These are phyloP conservation scores for Microstegium vimineum DNA, from an alignment of 176 grass and related monocot genomes.

Conservation along the genomic window DNA sequence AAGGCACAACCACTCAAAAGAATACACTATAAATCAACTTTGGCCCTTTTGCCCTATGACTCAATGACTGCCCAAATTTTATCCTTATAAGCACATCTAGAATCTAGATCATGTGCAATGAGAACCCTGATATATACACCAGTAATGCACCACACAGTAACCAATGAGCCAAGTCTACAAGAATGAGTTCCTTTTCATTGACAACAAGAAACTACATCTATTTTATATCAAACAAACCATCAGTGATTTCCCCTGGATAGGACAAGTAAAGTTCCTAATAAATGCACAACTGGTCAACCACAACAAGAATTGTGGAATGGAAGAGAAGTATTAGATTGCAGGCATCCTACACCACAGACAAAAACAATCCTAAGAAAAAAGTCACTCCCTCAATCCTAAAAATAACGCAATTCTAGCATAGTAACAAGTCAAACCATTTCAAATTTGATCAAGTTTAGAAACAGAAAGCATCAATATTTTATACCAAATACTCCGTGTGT, in stretches of 20 bases:
- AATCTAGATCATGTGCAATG: neutral
- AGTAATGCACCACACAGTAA: neutral
- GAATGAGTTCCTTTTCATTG: neutral
- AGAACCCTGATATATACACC: slow-evolving; percentile 1
- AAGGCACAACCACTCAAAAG: neutral
- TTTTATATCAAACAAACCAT: slow-evolving; percentile 10
- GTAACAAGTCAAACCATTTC: no score
- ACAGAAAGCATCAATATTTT: neutral
- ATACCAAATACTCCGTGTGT: no score
- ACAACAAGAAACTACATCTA: neutral
- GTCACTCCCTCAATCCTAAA: neutral
- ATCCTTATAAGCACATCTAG: neutral
- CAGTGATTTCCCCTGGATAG: neutral
- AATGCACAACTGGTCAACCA: neutral
- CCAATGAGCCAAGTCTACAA: neutral
- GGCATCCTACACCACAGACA: neutral
- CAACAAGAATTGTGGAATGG: neutral
- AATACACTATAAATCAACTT: neutral
- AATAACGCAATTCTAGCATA: neutral
- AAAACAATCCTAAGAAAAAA: neutral
- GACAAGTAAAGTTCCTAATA: slow-evolving; percentile 19
- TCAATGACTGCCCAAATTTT: neutral
- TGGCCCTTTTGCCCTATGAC: neutral
- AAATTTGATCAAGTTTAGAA: no score
- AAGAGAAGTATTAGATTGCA: neutral